Conservation (phyloP, 129 eudicot genomes). For the Centrapalus pauciflorus region DNA sequence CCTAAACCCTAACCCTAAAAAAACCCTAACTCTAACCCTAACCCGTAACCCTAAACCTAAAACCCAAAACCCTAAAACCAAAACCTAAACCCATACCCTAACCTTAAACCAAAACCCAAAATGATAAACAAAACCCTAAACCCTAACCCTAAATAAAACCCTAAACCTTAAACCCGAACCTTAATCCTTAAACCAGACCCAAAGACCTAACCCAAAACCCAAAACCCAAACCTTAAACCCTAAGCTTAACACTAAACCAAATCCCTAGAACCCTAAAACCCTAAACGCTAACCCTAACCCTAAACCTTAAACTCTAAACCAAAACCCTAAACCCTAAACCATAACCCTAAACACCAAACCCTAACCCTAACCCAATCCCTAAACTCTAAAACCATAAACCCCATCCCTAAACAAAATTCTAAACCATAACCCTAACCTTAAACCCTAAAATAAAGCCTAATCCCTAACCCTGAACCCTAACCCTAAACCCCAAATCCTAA, state of each 20-base stretch:
- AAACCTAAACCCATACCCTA: constrained; percentile 13
- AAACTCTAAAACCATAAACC: no score
- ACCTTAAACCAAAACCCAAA: constrained; percentile 20
- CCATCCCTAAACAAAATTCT: no score
- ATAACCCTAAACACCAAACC: no score
- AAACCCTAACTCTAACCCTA: constrained; percentile 6
- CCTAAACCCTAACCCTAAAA: neutral
- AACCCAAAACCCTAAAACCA: constrained; percentile 16
- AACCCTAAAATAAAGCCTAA: no score
- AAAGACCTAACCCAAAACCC: neutral
- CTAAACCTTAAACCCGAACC: neutral
- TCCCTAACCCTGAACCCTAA: no score
- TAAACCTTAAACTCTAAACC: neutral
- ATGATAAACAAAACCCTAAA: neutral
- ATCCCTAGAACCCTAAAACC: constrained; percentile 13
- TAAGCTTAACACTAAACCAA: constrained; percentile 7
- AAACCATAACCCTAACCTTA: no score
- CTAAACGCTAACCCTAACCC: constrained; percentile 11
- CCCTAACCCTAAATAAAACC: neutral
- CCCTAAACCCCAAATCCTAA: no score
- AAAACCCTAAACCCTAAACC: neutral
- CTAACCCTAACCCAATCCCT: no score
- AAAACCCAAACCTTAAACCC: constrained; percentile 5
- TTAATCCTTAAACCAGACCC: neutral
- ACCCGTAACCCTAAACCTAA: constrained; percentile 19